phyloP scores from a whole-genome alignment of 2,329 filamentous ascomycete genomes.

The Talaromyces sp. region DNA sequence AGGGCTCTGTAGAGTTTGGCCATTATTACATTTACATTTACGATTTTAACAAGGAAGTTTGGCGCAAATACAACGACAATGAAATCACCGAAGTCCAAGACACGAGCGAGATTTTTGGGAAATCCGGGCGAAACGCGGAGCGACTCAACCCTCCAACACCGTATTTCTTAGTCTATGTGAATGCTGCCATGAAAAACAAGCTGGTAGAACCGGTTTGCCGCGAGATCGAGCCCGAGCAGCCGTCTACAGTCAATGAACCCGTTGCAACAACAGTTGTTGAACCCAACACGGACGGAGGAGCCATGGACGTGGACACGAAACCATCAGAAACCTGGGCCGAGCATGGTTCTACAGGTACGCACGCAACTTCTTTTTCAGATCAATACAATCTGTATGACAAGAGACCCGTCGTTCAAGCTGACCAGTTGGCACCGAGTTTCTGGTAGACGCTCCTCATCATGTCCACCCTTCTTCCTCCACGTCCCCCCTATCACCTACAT shows the following conservation, averaged over 20 bases:
- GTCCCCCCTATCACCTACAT: slow-evolving; percentile 14
- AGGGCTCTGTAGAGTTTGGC: slow-evolving; percentile 61
- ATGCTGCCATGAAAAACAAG: slow-evolving; percentile 57
- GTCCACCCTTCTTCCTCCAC: slow-evolving; percentile 2
- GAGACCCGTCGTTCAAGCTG: slow-evolving; percentile 3
- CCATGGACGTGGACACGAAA: slow-evolving; percentile 23
- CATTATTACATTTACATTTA: slow-evolving; percentile 98
- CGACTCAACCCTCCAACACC: slow-evolving; percentile 64
- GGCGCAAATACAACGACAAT: slow-evolving; percentile 93
- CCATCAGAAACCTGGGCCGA: slow-evolving; percentile 22
- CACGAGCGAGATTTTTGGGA: slow-evolving; percentile 61
- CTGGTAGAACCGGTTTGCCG: slow-evolving; percentile 55
- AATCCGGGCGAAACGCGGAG: slow-evolving; percentile 56
- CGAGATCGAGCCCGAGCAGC: slow-evolving; percentile 24
- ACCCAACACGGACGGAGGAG: slow-evolving; percentile 8
- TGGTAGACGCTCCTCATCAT: not conserved
- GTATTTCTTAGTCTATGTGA: slow-evolving; percentile 79
- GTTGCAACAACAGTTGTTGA: not conserved
- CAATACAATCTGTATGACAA: not conserved
- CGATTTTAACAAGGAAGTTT: slow-evolving; percentile 74
- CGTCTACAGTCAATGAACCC: not conserved
- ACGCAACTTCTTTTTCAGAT: slow-evolving; percentile 3
- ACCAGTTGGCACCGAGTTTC: not conserved
- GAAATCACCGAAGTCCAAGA: slow-evolving; percentile 65
- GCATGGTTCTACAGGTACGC: slow-evolving; percentile 24